phyloP scores from a whole-genome alignment of 805 yeast genomes.

The Ogataea ganodermae region DNA sequence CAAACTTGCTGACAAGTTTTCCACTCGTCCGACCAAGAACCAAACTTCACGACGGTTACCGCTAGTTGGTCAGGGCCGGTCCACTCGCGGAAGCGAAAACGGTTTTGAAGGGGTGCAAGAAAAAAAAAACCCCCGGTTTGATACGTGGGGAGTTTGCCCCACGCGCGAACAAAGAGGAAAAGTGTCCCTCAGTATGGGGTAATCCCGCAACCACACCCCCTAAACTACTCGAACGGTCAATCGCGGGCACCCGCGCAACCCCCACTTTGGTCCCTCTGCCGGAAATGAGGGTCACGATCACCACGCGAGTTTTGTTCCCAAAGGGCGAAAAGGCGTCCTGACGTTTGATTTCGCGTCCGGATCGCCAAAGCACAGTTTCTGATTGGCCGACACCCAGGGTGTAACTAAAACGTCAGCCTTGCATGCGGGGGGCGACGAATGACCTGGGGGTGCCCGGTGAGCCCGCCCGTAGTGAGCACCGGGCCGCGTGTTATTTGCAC shows the following conservation, averaged over 20 bases:
- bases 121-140: neutral
- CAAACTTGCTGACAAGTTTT: no score
- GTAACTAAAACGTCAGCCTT: constrained; percentile 9
- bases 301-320: constrained; percentile 7
- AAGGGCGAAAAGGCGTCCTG: constrained; percentile 9
- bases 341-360: constrained; percentile 17
- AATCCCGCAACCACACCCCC: neutral
- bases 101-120: neutral
- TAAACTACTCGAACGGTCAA: neutral
- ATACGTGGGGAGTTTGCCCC: neutral
- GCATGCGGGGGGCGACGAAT: constrained; percentile 18
- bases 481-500: no score
- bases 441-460: constrained; percentile 10
- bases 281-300: constrained; percentile 16
- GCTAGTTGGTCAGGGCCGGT: neutral
- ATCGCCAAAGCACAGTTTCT: constrained; percentile 8
- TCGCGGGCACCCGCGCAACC: constrained; percentile 1
- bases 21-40: neutral
- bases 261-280: constrained; percentile 8
- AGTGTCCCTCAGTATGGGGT: constrained; percentile 1
- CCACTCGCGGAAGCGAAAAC: neutral
- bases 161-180: neutral
- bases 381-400: constrained; percentile 18
- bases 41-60: neutral
- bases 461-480: neutral